phyloP scores from a whole-genome alignment of 176 grass and related monocot genomes.

The Musa itinerans region DNA sequence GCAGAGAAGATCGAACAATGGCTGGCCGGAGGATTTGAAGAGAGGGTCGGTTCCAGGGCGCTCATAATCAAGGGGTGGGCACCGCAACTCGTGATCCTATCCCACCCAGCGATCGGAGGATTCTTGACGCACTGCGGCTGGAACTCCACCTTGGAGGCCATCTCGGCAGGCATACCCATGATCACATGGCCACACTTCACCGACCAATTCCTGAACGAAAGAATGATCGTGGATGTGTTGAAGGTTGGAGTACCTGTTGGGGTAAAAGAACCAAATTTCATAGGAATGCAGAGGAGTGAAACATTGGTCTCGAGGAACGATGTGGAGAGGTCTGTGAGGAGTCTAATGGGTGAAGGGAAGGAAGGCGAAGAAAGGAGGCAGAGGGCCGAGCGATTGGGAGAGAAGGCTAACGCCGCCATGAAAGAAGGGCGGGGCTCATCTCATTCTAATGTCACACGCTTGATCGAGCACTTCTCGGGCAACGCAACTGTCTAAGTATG shows the following conservation, averaged over 20 bases:
- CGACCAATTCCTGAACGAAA: conserved; percentile 65
- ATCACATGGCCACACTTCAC: conserved; percentile 57
- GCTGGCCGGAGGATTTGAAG: background rate
- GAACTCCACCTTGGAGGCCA: conserved; percentile 53
- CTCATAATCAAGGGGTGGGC: conserved; percentile 3
- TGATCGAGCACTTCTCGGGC: background rate
- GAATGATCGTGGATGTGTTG: conserved; percentile 43
- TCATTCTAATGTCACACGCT: background rate
- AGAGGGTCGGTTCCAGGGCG: background rate
- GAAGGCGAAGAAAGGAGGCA: background rate
- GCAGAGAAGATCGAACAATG: background rate
- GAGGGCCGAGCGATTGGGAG: background rate
- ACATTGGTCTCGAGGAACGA: background rate
- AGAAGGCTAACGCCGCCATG: background rate
- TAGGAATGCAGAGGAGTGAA: background rate
- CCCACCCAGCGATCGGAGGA: conserved; percentile 44
- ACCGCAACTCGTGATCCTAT: background rate
- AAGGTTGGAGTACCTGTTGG: conserved; percentile 22
- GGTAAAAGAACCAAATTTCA: background rate
- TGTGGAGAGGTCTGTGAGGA: background rate
- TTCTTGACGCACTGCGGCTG: conserved; percentile 70
- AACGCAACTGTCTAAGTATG: too few species aligned
- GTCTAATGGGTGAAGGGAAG: background rate
- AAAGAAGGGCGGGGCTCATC: background rate
- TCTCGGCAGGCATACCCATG: conserved; percentile 35